Evolutionary conservation across 1,284 basidiomycete species (phyloP).

Genomic region (Trametes pubescens): DNA sequence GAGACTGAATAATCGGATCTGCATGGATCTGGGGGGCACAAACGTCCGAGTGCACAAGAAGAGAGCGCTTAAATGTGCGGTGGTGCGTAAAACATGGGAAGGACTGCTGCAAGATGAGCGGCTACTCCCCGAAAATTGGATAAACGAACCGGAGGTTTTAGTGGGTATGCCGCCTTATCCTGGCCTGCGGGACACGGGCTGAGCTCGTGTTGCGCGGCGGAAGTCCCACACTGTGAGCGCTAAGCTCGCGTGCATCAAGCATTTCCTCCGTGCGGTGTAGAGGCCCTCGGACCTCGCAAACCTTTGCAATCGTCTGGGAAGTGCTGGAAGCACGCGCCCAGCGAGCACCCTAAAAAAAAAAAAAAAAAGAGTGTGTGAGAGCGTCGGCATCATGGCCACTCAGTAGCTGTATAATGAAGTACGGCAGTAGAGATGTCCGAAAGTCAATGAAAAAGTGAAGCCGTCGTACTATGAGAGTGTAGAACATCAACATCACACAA

Average conservation of each 20-base stretch:
- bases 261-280: constrained; percentile 1
- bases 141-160: neutral
- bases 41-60: neutral
- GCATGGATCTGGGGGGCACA: neutral
- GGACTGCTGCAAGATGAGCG: neutral
- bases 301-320: too few species aligned
- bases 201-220: neutral
- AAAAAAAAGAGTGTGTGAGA: too few species aligned
- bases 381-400: too few species aligned
- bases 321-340: too few species aligned
- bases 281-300: neutral
- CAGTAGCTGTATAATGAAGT: too few species aligned
- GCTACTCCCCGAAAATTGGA: neutral
- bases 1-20: neutral
- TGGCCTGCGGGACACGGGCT: neutral
- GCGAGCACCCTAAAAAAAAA: too few species aligned
- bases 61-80: neutral
- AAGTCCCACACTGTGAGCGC: neutral
- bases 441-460: too few species aligned
- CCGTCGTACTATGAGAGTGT: too few species aligned
- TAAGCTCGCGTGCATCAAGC: neutral
- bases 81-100: neutral
- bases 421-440: too few species aligned
- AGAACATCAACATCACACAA: too few species aligned
- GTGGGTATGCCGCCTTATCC: neutral